A percentile compares a stretch with the other conserved stretches of the same genome.
These are phyloP conservation scores for Quaeritorhiza haematococci DNA, from an alignment of 371 early-diverging fungal genomes.

Conservation along the genomic window DNA sequence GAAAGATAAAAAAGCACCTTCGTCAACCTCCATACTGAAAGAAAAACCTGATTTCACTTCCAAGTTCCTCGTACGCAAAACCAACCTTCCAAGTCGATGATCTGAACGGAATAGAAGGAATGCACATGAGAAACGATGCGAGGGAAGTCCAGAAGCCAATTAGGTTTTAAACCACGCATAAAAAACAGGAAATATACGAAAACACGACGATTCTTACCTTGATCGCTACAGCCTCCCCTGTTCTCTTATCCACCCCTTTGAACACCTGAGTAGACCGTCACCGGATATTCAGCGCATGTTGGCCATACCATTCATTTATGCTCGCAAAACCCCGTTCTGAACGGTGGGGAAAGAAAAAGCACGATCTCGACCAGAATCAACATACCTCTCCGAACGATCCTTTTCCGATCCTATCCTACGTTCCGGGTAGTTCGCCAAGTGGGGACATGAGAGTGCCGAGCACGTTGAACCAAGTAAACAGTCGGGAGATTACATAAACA, in stretches of 20 bases:
- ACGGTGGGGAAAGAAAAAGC: too few species aligned
- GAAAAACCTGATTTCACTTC: neutral
- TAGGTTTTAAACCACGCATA: too few species aligned
- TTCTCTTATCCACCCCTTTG: constrained; percentile 57
- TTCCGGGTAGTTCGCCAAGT: too few species aligned
- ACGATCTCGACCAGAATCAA: too few species aligned
- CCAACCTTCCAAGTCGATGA: constrained; percentile 73
- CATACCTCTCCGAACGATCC: constrained; percentile 28
- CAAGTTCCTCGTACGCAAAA: neutral
- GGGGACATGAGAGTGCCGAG: too few species aligned
- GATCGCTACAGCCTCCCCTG: constrained; percentile 80
- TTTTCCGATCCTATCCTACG: constrained; percentile 16
- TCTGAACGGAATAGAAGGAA: too few species aligned
- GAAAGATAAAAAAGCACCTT: neutral
- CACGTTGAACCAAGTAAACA: too few species aligned
- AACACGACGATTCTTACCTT: too few species aligned
- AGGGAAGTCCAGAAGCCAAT: constrained; percentile 85
- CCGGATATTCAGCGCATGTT: neutral
- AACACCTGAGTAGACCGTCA: constrained; percentile 13
- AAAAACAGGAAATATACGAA: too few species aligned
- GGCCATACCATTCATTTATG: neutral
- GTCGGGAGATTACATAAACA: too few species aligned
- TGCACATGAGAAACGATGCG: too few species aligned
- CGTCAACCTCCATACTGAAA: neutral
- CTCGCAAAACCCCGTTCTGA: neutral